Conservation (phyloP, 331 rosid genomes). For the Quercus phellos region DNA sequence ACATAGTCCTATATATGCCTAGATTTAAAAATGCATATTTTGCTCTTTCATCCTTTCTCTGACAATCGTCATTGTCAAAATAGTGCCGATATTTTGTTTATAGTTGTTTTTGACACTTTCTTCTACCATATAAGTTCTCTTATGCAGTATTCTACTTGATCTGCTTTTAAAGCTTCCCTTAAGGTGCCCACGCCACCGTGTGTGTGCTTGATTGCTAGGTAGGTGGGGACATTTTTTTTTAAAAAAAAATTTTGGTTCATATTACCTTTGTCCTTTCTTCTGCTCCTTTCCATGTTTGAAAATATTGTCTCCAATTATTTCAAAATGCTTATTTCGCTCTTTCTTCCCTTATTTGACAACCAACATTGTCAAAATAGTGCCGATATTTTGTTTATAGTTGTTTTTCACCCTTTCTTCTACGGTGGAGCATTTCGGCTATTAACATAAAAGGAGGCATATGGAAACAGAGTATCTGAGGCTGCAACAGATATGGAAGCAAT, state of each 20-base stretch:
- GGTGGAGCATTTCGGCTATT: no score
- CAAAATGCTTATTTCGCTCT: not conserved
- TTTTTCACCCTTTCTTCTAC: no score
- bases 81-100: no score
- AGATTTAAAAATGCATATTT: not conserved
- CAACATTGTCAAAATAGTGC: slow-evolving; percentile 6
- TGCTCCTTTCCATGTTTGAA: slow-evolving; percentile 4
- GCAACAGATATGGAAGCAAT: not conserved
- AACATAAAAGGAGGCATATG: no score
- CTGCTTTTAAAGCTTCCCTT: no score
- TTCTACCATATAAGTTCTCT: no score
- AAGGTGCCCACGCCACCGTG: no score
- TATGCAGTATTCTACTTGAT: no score
- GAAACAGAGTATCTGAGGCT: not conserved
- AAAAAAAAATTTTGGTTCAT: not conserved
- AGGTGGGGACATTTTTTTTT: no score
- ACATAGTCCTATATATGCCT: not conserved
- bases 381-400: no score
- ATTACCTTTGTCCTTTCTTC: slow-evolving; percentile 9
- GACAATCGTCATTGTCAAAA: slow-evolving; percentile 7
- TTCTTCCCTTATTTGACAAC: slow-evolving; percentile 7
- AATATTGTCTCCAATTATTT: not conserved
- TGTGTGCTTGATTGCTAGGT: no score
- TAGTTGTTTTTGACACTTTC: no score
- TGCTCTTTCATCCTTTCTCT: slow-evolving; percentile 3